Conservation (phyloP, 208 protist genomes). For the Leishmania turanica region DNA sequence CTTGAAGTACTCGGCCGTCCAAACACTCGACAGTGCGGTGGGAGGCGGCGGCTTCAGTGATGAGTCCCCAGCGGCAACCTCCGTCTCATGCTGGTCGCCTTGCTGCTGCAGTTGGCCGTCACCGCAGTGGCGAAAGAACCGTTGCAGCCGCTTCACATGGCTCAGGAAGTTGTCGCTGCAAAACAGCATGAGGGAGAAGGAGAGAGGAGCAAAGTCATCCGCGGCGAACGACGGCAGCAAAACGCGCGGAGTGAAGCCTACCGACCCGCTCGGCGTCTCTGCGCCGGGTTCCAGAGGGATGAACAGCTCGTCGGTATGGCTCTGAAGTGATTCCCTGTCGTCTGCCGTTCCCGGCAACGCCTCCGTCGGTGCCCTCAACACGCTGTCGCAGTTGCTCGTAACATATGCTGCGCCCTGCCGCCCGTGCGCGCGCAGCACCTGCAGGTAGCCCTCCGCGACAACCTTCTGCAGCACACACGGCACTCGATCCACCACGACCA, state of each 20-base stretch:
- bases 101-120: constrained; percentile 10
- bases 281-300: constrained; percentile 40
- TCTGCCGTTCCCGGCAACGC: neutral
- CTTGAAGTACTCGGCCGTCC: constrained; percentile 23
- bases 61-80: neutral
- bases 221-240: neutral
- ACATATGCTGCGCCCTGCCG: constrained; percentile 21
- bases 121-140: constrained; percentile 74
- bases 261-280: constrained; percentile 47
- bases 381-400: constrained; percentile 1
- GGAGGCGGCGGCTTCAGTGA: neutral
- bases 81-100: neutral
- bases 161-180: constrained; percentile 52
- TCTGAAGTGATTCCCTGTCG: neutral
- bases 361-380: neutral
- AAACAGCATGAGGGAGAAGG: constrained; percentile 77
- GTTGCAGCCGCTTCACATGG: constrained; percentile 62
- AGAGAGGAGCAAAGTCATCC: constrained; percentile 32
- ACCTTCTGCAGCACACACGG: constrained; percentile 73
- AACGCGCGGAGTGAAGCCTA: constrained; percentile 25
- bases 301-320: constrained; percentile 27
- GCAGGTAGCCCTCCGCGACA: constrained; percentile 78
- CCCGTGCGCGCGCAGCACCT: constrained; percentile 63
- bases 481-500: constrained; percentile 70
- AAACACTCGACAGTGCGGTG: neutral